Base-by-base conservation (phyloP, 345 rosid genomes). In the Kernera saxatilis region DNA sequence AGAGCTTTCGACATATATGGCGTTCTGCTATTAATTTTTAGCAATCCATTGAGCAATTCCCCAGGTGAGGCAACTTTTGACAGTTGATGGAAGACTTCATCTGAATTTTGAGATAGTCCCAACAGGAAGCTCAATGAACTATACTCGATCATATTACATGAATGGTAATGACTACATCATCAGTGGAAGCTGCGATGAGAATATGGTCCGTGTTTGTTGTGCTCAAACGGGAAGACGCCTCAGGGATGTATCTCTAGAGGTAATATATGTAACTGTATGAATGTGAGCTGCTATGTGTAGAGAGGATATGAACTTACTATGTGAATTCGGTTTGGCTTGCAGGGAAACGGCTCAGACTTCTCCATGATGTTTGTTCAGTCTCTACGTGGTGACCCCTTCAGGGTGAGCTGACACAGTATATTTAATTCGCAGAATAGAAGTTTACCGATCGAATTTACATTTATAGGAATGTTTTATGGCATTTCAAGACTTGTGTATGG, bases 211-310 rank as follows among this genome's bases (percentile, higher is more conserved):
- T 46, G 81, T 93, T 71, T 89, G 96, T 72, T 91, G 98, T 78
- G 96, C 98, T 63, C 98, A 89, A 83, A 93, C 98, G 32, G 98
- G 98, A 78, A 87, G 91, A 74, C 98, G 98, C 51, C 87, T 93
- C 52, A 88, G 88, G 79, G 98, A 93, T 76, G 75, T 93, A 69
- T 83, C 88, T 54, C 77, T 93, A 84, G 97, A 91, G 98, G 98
- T 93, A 81, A 50, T 45, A 62, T 46, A 6, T 17, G 13, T 0
- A 30, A 17, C 8, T 7, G 27, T 14, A 44, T 63, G 56, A 63
- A 23, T 32, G 35, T 22, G 21, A 61, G 69, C 54, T 51, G 21
- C 32, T 62, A 0, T 6, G 8, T 72, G 37, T 52, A 52, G 32
- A 19, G 36, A 36, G 23, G 11, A 26, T 54, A 23, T 46, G 61